These are phyloP conservation scores for Populus nigra DNA, from an alignment of 345 rosid species.

Conservation along the genomic window DNA sequence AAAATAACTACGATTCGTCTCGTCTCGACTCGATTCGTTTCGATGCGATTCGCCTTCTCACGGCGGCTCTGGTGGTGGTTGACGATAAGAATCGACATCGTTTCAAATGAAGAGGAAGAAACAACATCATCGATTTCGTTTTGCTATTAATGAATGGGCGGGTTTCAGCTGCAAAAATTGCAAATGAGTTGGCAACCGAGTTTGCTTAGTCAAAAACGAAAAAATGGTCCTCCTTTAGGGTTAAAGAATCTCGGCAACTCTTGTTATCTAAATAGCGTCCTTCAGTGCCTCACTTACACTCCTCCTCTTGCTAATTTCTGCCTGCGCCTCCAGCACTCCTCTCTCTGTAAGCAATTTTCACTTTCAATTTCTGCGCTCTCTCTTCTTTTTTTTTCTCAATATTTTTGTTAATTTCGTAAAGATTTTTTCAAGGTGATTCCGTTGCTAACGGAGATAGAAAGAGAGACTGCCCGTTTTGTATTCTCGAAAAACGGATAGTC, in stretches of 20 bases:
- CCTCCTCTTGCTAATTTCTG: constrained; percentile 99
- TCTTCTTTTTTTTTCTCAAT: background rate
- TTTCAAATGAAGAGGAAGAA: constrained; percentile 18
- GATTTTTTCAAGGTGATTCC: constrained; percentile 56
- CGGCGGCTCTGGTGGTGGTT: constrained; percentile 5
- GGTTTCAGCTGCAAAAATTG: constrained; percentile 38
- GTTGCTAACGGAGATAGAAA: constrained; percentile 44
- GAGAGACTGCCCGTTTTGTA: constrained; percentile 88
- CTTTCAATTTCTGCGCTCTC: background rate
- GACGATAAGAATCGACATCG: background rate
- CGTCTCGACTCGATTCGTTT: constrained; percentile 3
- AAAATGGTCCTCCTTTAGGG: constrained; percentile 84
- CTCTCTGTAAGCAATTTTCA: constrained; percentile 47
- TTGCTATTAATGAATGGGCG: constrained; percentile 27
- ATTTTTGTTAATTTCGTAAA: background rate
- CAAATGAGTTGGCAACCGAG: constrained; percentile 98
- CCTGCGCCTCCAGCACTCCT: constrained; percentile 73
- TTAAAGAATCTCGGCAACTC: constrained; percentile 91
- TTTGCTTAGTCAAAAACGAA: constrained; percentile 70
- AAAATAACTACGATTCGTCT: background rate
- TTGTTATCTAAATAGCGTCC: constrained; percentile 92
- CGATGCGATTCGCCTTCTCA: constrained; percentile 17
- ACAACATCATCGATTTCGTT: background rate
- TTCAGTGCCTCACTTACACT: constrained; percentile 92
- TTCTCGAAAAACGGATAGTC: constrained; percentile 71